Base-by-base conservation (phyloP, 2,329 filamentous ascomycete genomes). In the Colletotrichum lindemuthianum region DNA sequence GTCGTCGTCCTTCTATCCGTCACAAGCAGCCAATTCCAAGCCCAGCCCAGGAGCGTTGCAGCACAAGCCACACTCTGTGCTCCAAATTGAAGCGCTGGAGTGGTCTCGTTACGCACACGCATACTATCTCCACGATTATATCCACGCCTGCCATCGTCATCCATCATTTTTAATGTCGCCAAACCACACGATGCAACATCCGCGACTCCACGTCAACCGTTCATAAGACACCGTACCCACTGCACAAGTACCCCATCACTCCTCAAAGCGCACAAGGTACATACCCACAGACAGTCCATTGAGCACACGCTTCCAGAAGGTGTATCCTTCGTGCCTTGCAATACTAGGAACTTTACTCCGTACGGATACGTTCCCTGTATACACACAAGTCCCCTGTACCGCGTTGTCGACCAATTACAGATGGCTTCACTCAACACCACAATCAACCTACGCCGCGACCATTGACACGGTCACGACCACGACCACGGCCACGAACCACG, bases 351-450 rank as follows among this genome's bases (percentile, higher is more conserved):
- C 24, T 24, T 24, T 24, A 24, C 24, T 24, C 24, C 24, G 24
- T 24, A 24, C 24, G 24, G 24, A 24, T 24, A 24, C 24, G 24
- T 24, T 24, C 24, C 24, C 24, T 24, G 24, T 24, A 24, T 48
- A 61, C 37, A 32, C 33, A 48, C 8, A 15, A 16, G 16, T 8
- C 50, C 50, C 50, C 45, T 37, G 50, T 49, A 65, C 52, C 63
- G 59, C 59, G 63, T 63, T 43, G 58, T 54, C 24, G 16, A 33
- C 63, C 63, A 66, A 66, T 66, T 48, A 16, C 47, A 44, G 37
- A 47, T 6, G 37, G 32, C 59, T 43, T n/a, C 39, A 34, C 13
- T 45, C 32, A 49, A 57, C 59, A 59, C 59, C 58, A 52, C 59
- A 39, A 53, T 59, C 63, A 33, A 57, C 47, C 45, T 40, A 36